Percentiles rank a stretch among this genome's conserved stretches.
Evolutionary conservation across 352 stramenopile species (phyloP).

Genomic region (Phytophthora ramorum): DNA sequence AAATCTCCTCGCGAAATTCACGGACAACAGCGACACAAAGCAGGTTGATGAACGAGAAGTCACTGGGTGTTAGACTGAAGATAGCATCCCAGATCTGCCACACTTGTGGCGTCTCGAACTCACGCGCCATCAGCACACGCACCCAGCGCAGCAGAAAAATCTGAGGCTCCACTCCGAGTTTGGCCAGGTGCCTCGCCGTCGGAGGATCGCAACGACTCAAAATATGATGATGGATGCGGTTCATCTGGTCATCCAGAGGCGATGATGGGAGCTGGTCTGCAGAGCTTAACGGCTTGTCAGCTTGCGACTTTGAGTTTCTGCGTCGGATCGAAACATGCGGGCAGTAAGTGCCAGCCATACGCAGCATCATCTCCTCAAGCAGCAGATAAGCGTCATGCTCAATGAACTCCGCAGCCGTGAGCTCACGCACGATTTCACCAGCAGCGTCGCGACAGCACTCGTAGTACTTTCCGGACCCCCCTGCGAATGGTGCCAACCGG

Average conservation of each 20-base stretch:
- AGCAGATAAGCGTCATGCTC: slow-evolving; percentile 77
- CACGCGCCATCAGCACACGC: slow-evolving; percentile 76
- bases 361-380: slow-evolving; percentile 75
- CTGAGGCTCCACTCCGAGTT: slow-evolving; percentile 65
- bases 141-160: slow-evolving; percentile 82
- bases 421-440: slow-evolving; percentile 56
- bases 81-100: slow-evolving; percentile 86
- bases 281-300: slow-evolving; percentile 32
- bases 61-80: slow-evolving; percentile 69
- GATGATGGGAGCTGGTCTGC: slow-evolving; percentile 46
- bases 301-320: slow-evolving; percentile 19
- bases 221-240: slow-evolving; percentile 74
- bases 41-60: slow-evolving; percentile 83
- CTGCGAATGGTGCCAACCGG: slow-evolving; percentile 51
- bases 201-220: slow-evolving; percentile 67
- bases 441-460: slow-evolving; percentile 70
- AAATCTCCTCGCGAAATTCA: slow-evolving; percentile 71
- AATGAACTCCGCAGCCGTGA: slow-evolving; percentile 54
- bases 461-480: slow-evolving; percentile 50
- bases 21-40: slow-evolving; percentile 77
- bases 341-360: slow-evolving; percentile 78
- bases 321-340: slow-evolving; percentile 33
- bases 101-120: slow-evolving; percentile 78
- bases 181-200: slow-evolving; percentile 56
- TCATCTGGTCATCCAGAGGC: slow-evolving; percentile 77